Percentiles rank a stretch among this genome's conserved stretches.
Conservation (phyloP, 2,329 filamentous ascomycete genomes). For the Didymosphaeria variabile region DNA sequence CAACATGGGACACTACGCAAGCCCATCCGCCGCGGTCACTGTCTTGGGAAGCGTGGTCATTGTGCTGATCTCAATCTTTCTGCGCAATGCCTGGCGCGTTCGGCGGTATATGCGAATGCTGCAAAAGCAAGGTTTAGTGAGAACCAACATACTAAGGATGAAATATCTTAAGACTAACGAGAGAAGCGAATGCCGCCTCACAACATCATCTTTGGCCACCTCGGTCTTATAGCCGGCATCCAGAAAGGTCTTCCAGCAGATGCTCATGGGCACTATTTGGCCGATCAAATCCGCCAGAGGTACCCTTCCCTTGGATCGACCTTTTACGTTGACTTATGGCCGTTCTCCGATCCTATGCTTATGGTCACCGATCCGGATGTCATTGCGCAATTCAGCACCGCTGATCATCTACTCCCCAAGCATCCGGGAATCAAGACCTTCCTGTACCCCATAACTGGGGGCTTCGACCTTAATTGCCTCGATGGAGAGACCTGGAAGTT, state of each 20-base stretch:
- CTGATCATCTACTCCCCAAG: constrained; percentile 17
- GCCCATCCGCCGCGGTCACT: background rate
- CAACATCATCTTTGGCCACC: constrained; percentile 17
- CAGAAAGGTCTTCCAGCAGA: constrained; percentile 10
- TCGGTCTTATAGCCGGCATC: constrained; percentile 12
- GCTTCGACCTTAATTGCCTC: constrained; percentile 15
- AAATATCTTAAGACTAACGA: background rate
- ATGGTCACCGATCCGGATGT: constrained; percentile 17
- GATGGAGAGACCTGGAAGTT: constrained; percentile 38
- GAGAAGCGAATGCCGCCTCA: constrained; percentile 20
- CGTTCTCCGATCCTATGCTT: constrained; percentile 17
- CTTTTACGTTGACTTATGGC: constrained; percentile 21
- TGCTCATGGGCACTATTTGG: constrained; percentile 19
- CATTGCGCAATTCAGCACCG: constrained; percentile 15
- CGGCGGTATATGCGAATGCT: constrained; percentile 4
- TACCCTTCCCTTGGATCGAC: constrained; percentile 18
- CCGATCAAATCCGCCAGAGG: constrained; percentile 13
- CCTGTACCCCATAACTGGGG: constrained; percentile 15
- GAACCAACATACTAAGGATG: background rate
- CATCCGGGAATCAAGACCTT: constrained; percentile 19
- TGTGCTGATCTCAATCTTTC: background rate
- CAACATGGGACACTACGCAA: background rate
- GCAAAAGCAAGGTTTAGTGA: constrained; percentile 8
- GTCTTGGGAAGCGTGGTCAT: background rate
- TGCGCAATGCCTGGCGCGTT: constrained; percentile 7